A percentile compares a stretch with the other conserved stretches of the same genome.
These are phyloP conservation scores for Coemansia sp. DNA, from an alignment of 192 early-diverging fungal species.

Conservation along the genomic window DNA sequence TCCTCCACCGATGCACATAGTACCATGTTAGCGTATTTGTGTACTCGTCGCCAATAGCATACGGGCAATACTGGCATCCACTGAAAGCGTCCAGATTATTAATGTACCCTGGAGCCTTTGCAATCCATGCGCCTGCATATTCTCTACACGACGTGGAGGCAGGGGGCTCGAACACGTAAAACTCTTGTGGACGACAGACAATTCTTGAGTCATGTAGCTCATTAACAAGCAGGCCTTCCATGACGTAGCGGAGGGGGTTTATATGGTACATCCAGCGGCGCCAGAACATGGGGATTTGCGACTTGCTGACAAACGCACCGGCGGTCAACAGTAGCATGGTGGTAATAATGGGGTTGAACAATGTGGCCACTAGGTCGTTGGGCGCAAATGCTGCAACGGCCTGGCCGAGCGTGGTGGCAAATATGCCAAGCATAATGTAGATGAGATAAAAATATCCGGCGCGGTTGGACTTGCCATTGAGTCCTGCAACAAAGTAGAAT, in stretches of 20 bases:
- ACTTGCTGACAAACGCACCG: slow-evolving; percentile 61
- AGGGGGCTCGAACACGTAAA: slow-evolving; percentile 59
- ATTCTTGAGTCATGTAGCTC: slow-evolving; percentile 56
- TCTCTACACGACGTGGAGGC: slow-evolving; percentile 60
- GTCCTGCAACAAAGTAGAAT: slow-evolving; percentile 65
- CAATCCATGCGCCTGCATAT: slow-evolving; percentile 59
- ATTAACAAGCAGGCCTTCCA: slow-evolving; percentile 63
- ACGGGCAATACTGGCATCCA: slow-evolving; percentile 65
- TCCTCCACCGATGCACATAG: slow-evolving; percentile 65
- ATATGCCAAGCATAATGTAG: slow-evolving; percentile 56
- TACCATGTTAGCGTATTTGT: slow-evolving; percentile 55
- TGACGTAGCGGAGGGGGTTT: slow-evolving; percentile 60
- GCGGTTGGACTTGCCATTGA: slow-evolving; percentile 51
- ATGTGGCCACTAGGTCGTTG: slow-evolving; percentile 59
- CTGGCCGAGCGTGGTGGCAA: slow-evolving; percentile 61
- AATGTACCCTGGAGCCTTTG: slow-evolving; percentile 61
- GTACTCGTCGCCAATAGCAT: slow-evolving; percentile 60
- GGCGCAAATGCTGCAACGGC: slow-evolving; percentile 58
- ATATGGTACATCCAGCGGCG: slow-evolving; percentile 65
- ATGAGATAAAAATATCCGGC: slow-evolving; percentile 63
- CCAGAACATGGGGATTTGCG: slow-evolving; percentile 62
- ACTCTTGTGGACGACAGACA: slow-evolving; percentile 52
- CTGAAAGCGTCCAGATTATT: slow-evolving; percentile 53
- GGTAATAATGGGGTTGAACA: slow-evolving; percentile 66
- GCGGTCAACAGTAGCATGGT: slow-evolving; percentile 60